phyloP scores from a whole-genome alignment of 345 rosid genomes.

The Geranium rotundifolium region DNA sequence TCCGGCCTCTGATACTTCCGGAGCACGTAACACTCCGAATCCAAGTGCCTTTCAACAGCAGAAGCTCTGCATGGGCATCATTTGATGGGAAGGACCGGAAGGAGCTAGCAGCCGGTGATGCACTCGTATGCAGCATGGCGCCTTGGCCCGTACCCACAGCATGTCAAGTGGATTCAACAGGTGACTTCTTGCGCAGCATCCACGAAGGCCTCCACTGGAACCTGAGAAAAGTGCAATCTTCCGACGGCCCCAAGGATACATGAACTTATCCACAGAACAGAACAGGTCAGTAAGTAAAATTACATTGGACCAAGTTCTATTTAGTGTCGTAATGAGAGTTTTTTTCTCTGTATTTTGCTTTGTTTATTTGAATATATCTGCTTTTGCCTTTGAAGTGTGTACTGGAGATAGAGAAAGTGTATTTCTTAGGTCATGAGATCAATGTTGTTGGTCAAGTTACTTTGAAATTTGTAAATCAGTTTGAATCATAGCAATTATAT shows the following conservation, averaged over 20 bases:
- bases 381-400: too few species aligned
- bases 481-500: too few species aligned
- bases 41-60: constrained; percentile 84
- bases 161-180: constrained; percentile 73
- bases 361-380: too few species aligned
- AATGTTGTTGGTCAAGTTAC: not conserved
- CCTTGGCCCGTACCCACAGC: constrained; percentile 98
- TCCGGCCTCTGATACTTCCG: constrained; percentile 91
- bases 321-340: too few species aligned
- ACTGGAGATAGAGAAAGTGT: not conserved
- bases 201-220: constrained; percentile 99
- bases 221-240: constrained; percentile 69
- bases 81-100: constrained; percentile 94
- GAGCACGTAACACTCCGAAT: constrained; percentile 85
- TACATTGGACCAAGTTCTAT: too few species aligned
- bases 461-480: constrained; percentile 2
- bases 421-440: not conserved
- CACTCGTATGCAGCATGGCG: constrained; percentile 93
- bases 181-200: constrained; percentile 81
- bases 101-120: constrained; percentile 73
- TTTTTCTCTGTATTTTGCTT: too few species aligned
- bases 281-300: not conserved
- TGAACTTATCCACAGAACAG: not conserved
- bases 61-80: constrained; percentile 89
- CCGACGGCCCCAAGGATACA: constrained; percentile 54